Percentiles rank a stretch among this genome's conserved stretches.
Conservation (phyloP, 1,139 yeast species). For the Hyphopichia fennica region DNA sequence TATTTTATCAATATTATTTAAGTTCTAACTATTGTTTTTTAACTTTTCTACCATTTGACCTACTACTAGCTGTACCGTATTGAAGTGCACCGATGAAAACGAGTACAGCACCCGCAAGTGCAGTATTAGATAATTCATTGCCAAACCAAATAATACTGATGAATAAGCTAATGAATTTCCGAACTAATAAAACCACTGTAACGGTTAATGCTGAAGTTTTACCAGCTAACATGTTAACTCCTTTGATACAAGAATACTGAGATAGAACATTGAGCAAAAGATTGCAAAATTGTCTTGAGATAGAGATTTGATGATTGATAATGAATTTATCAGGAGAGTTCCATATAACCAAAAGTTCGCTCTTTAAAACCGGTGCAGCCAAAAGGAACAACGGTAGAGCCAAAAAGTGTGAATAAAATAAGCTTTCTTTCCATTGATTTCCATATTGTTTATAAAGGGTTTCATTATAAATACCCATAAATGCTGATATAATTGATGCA, state of each 20-base stretch:
- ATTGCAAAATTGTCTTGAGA: conserved; percentile 20
- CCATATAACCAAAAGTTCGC: conserved; percentile 15
- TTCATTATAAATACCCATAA: conserved; percentile 60
- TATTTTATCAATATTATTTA: neutral
- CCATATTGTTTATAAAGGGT: conserved; percentile 50
- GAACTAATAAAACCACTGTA: conserved; percentile 55
- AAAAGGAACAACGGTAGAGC: conserved; percentile 56
- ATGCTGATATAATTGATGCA: conserved; percentile 51
- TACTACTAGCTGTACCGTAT: conserved; percentile 24
- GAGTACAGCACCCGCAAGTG: conserved; percentile 45
- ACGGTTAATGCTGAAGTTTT: conserved; percentile 60
- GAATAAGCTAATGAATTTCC: conserved; percentile 61
- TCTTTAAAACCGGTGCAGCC: conserved; percentile 17
- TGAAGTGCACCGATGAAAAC: conserved; percentile 57
- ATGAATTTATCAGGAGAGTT: conserved; percentile 2
- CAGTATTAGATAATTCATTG: conserved; percentile 37
- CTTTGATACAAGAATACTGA: conserved; percentile 65
- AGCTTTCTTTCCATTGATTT: conserved; percentile 61
- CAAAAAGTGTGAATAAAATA: conserved; percentile 61
- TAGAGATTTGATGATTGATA: neutral
- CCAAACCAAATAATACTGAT: conserved; percentile 53
- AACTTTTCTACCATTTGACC: neutral
- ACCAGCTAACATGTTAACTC: conserved; percentile 65
- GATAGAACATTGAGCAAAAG: conserved; percentile 51
- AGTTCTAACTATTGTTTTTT: neutral